phyloP scores from a whole-genome alignment of 1,139 yeast species.

The Blastobotrys proliferans region DNA sequence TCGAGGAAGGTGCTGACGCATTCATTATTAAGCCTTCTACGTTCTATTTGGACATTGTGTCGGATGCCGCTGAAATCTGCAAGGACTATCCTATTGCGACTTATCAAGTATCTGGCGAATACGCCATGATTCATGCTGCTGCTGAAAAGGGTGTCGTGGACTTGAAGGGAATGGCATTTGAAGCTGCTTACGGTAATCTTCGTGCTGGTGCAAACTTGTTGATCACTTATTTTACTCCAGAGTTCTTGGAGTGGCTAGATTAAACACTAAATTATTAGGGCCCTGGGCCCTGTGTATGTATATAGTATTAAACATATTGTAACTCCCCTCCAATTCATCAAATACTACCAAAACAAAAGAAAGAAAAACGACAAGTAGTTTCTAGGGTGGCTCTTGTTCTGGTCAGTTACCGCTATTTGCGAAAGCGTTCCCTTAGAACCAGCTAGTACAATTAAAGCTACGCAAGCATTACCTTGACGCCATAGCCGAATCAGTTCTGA shows the following conservation, averaged over 20 bases:
- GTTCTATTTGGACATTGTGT: slow-evolving; percentile 83
- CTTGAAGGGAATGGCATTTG: slow-evolving; percentile 84
- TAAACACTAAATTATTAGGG: too few species aligned
- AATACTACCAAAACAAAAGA: too few species aligned
- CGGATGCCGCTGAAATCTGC: slow-evolving; percentile 82
- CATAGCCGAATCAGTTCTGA: too few species aligned
- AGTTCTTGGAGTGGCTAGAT: slow-evolving; percentile 83
- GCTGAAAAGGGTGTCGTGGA: slow-evolving; percentile 95
- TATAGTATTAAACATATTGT: too few species aligned
- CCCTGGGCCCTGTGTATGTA: too few species aligned
- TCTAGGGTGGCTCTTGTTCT: too few species aligned
- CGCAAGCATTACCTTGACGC: too few species aligned
- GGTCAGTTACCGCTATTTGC: too few species aligned
- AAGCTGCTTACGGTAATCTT: slow-evolving; percentile 83
- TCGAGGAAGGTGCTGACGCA: slow-evolving; percentile 93
- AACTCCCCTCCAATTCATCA: too few species aligned
- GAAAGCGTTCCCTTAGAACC: too few species aligned
- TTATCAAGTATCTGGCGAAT: slow-evolving; percentile 96
- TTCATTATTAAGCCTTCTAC: slow-evolving; percentile 96
- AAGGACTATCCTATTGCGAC: slow-evolving; percentile 86
- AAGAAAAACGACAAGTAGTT: too few species aligned
- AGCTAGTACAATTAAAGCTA: too few species aligned
- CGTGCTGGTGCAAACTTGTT: slow-evolving; percentile 95
- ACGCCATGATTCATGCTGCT: slow-evolving; percentile 97
- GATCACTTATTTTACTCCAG: slow-evolving; percentile 93